Conservation (phyloP, 2,329 filamentous ascomycete genomes). For the Diaporthe velutina region DNA sequence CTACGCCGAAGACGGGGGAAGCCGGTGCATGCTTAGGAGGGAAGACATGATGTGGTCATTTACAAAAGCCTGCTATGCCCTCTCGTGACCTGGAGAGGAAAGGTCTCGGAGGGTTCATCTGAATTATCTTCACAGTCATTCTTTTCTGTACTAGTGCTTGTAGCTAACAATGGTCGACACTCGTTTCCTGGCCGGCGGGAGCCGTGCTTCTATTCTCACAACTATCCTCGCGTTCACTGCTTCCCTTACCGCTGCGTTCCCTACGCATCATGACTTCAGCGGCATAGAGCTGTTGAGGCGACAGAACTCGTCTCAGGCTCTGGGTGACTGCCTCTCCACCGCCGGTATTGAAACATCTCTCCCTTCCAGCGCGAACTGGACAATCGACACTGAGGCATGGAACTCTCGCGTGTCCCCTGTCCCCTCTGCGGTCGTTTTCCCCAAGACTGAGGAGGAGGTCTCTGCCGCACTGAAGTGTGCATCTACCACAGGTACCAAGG, state of each 20-base stretch:
- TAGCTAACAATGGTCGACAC: constrained; percentile 24
- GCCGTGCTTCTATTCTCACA: constrained; percentile 31
- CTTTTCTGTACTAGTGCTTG: constrained; percentile 9
- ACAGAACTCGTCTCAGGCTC: neutral
- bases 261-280: neutral
- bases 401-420: constrained; percentile 23
- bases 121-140: neutral
- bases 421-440: constrained; percentile 26
- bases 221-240: constrained; percentile 14
- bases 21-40: neutral
- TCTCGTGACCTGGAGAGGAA: neutral
- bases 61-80: constrained; percentile 2
- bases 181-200: constrained; percentile 27
- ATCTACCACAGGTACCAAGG: constrained; percentile 13
- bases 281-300: neutral
- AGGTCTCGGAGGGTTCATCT: accelerated
- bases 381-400: constrained; percentile 26
- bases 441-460: constrained; percentile 24
- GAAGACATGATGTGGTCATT: neutral
- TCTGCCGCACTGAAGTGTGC: constrained; percentile 17
- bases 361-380: constrained; percentile 18
- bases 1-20: neutral
- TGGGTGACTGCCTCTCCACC: constrained; percentile 11
- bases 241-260: constrained; percentile 1
- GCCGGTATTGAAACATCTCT: constrained; percentile 24